Evolutionary conservation across 2,329 filamentous ascomycete species (phyloP).

Genomic region (Colletotrichum sp.): DNA sequence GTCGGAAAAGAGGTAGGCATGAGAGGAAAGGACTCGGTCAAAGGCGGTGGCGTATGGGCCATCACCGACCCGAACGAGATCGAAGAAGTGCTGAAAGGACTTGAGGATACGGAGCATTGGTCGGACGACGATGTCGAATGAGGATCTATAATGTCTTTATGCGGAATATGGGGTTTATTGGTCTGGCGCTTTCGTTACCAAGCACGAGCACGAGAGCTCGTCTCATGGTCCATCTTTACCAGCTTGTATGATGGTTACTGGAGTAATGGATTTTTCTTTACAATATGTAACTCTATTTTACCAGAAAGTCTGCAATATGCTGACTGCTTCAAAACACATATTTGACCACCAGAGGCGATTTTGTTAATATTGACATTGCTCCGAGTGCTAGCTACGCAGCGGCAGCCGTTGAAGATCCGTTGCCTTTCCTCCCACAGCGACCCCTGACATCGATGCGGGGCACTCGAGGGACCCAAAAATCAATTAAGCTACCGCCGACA

Average conservation of each 20-base stretch:
- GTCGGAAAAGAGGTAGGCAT: constrained; percentile 96
- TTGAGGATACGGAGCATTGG: constrained; percentile 68
- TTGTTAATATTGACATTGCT: neutral
- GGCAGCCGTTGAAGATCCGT: neutral
- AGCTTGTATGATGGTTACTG: neutral
- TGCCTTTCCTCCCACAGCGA: neutral
- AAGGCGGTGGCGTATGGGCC: constrained; percentile 92
- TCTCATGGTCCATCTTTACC: neutral
- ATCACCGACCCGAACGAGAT: constrained; percentile 82
- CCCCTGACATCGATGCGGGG: constrained; percentile 10
- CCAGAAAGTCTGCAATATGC: neutral
- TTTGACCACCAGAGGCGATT: neutral
- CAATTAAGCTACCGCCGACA: constrained; percentile 16
- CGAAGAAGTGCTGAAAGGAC: constrained; percentile 68
- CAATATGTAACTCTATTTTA: neutral
- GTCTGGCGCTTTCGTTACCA: neutral
- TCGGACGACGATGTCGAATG: constrained; percentile 52
- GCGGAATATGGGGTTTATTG: neutral
- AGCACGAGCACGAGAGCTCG: neutral
- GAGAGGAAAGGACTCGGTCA: constrained; percentile 76
- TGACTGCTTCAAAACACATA: neutral
- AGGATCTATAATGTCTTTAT: neutral
- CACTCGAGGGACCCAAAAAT: neutral
- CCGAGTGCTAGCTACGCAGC: neutral
- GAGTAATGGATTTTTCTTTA: neutral